Evolutionary conservation across 164 flowering plant genomes (phyloP).

Genomic region (Macadamia tetraphylla): DNA sequence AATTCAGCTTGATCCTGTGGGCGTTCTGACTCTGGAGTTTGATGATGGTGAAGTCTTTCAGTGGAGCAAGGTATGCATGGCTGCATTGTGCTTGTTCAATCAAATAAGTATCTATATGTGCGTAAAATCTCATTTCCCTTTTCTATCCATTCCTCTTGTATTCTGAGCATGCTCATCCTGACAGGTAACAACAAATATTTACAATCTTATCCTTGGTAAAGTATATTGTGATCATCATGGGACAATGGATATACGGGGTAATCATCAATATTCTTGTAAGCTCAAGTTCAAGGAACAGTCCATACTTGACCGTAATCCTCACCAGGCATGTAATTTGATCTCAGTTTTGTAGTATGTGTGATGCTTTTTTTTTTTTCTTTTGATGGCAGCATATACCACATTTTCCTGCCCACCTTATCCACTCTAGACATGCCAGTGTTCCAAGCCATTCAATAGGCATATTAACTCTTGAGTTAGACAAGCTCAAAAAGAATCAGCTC

Average conservation of each 20-base stretch:
- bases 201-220: conserved; percentile 89
- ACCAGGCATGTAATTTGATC: conserved; percentile 44
- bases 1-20: conserved; percentile 93
- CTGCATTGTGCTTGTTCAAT: background rate
- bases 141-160: background rate
- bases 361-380: too few species aligned
- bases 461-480: too few species aligned
- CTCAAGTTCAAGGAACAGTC: conserved; percentile 88
- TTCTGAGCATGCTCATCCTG: conserved; percentile 3
- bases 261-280: conserved; percentile 69
- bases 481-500: too few species aligned
- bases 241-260: conserved; percentile 71
- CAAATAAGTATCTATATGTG: too few species aligned
- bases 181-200: conserved; percentile 81
- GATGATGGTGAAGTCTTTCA: conserved; percentile 94
- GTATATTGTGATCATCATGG: conserved; percentile 92
- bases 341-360: background rate
- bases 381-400: background rate
- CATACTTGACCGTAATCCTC: conserved; percentile 82
- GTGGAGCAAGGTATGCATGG: conserved; percentile 82
- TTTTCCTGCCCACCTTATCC: background rate
- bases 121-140: background rate
- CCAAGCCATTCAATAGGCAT: too few species aligned
- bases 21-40: conserved; percentile 75
- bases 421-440: background rate